Conservation (phyloP, 805 yeast species). For the Candida lessepsii region DNA sequence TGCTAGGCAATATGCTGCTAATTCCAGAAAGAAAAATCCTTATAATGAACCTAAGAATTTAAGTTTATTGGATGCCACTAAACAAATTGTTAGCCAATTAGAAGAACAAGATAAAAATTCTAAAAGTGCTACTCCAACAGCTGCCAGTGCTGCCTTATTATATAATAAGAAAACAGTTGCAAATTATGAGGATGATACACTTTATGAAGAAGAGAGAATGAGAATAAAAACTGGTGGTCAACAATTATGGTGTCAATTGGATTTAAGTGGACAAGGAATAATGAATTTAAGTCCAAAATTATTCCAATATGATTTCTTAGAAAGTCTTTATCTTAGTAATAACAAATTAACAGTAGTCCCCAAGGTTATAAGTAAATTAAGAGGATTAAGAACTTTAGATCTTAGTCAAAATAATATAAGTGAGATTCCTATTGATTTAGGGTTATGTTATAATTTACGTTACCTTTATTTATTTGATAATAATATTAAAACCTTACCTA, state of each 20-base stretch:
- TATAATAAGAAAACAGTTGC: constrained; percentile 42
- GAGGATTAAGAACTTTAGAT: constrained; percentile 78
- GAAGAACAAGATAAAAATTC: constrained; percentile 43
- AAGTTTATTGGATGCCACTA: constrained; percentile 44
- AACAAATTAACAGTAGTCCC: constrained; percentile 75
- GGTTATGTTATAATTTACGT: constrained; percentile 74
- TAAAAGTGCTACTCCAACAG: constrained; percentile 28
- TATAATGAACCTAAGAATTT: constrained; percentile 37
- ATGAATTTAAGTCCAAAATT: constrained; percentile 66
- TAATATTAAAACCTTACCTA: constrained; percentile 70
- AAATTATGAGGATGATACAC: constrained; percentile 51
- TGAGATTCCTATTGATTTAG: constrained; percentile 80
- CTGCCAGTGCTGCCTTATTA: constrained; percentile 37
- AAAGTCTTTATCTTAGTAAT: constrained; percentile 83
- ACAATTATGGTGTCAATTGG: constrained; percentile 93
- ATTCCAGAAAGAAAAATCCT: constrained; percentile 49
- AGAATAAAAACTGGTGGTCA: constrained; percentile 58
- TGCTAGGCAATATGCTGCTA: constrained; percentile 78
- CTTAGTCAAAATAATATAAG: constrained; percentile 73
- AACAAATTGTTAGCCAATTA: constrained; percentile 30
- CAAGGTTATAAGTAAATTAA: constrained; percentile 60
- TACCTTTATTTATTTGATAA: constrained; percentile 88
- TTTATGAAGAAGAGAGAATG: constrained; percentile 58
- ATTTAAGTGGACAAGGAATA: constrained; percentile 86
- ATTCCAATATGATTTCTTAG: constrained; percentile 79